These are phyloP conservation scores for Dipodascus geniculatus DNA, from an alignment of 805 yeast genomes.

Conservation along the genomic window DNA sequence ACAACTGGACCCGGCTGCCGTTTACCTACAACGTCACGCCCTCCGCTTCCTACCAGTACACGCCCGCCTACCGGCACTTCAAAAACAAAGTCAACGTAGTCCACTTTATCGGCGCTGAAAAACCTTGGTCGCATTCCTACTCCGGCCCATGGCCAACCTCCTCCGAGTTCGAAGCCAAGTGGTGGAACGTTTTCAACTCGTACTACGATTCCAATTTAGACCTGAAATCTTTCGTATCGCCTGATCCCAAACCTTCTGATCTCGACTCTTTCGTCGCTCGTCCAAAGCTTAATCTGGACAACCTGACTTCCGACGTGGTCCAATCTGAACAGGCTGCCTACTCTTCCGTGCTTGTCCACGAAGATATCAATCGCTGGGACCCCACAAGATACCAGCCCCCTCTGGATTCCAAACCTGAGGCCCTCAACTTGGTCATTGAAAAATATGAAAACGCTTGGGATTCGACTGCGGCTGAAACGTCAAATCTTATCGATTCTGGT, in stretches of 20 bases:
- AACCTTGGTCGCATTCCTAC: conserved; percentile 26
- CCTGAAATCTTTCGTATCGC: too few relatives aligned
- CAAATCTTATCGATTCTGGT: conserved; percentile 5
- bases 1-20: conserved; percentile 61
- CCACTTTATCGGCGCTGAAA: conserved; percentile 29
- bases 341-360: conserved; percentile 8
- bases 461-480: background rate
- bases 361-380: conserved; percentile 19
- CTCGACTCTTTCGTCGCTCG: background rate
- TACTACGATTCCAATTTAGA: background rate
- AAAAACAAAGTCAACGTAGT: conserved; percentile 27
- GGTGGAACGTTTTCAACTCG: conserved; percentile 12
- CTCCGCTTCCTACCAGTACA: conserved; percentile 50
- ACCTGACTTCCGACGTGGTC: background rate
- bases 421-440: conserved; percentile 10
- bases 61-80: conserved; percentile 56
- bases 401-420: conserved; percentile 16
- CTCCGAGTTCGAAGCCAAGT: conserved; percentile 8
- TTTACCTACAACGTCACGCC: conserved; percentile 78
- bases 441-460: conserved; percentile 12
- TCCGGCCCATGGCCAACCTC: background rate
- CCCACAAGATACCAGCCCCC: conserved; percentile 19
- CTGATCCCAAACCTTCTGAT: background rate
- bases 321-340: background rate
- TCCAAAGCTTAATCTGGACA: background rate